Conservation (phyloP, 2,329 filamentous ascomycete species). For the Cryoendolithus antarcticus region DNA sequence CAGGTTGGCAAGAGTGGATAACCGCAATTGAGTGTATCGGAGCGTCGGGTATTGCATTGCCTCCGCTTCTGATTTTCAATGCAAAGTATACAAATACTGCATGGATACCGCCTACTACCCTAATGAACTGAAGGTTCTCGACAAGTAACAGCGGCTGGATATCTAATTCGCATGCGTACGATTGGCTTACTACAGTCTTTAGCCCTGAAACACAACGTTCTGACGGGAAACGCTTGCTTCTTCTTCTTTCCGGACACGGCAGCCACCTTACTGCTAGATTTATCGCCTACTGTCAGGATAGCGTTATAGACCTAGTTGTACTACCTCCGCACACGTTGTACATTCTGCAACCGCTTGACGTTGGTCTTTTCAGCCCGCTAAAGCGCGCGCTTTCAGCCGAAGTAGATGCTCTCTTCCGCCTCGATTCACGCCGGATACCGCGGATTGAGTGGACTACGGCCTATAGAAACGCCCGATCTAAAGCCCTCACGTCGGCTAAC, state of each 20-base stretch:
- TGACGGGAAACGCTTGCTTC: background rate
- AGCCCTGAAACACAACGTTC: background rate
- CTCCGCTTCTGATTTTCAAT: slow-evolving; percentile 1
- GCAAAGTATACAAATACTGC: background rate
- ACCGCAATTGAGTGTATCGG: background rate
- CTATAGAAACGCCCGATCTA: slow-evolving; percentile 1
- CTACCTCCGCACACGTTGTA: background rate
- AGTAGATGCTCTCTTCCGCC: background rate
- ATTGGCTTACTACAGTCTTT: slow-evolving; percentile 1
- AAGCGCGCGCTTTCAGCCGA: background rate
- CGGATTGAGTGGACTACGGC: background rate
- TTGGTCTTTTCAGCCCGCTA: background rate
- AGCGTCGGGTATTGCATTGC: background rate
- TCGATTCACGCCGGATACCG: background rate
- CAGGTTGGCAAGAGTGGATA: background rate
- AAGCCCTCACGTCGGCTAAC: slow-evolving; percentile 2
- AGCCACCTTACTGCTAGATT: background rate
- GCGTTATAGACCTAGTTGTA: background rate
- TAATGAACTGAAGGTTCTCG: background rate
- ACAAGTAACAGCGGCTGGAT: background rate
- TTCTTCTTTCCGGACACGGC: background rate
- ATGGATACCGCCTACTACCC: background rate
- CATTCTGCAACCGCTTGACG: background rate
- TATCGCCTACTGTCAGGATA: background rate
- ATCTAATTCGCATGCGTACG: background rate